Evolutionary conservation across 139 green algal genomes (phyloP), one percentile per base, ranked within the genome.

Genomic region (Monoraphidium neglectum): DNA sequence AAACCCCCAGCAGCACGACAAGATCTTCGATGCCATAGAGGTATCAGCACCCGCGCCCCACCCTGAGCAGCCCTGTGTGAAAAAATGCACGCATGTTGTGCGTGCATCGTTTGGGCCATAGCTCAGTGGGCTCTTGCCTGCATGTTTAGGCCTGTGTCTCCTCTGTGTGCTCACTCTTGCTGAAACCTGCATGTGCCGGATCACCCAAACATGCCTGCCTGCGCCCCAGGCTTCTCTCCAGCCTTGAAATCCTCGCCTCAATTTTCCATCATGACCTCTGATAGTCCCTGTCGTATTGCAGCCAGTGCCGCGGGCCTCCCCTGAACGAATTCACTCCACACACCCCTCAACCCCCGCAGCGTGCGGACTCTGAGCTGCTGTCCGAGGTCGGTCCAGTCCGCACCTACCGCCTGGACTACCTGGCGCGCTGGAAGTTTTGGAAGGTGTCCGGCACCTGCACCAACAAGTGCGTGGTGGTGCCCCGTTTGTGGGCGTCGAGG

Each of bases 401-500:
- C 3, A 74, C 53, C 70, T 87, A 77, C 77, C 68, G 69, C 8
- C 71, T 89, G 28, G 84, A 89, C 68, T 83, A 83, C 64, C 47
- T 2, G 4, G 74, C 84, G 0, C n/a, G 47, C 24, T 89, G 84
- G 84, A 70, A 49, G 40, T 89, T 89, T 61, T 89, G 80, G 84
- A 82, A 82, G 79, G 76, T 82, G 2, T 70, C 54, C 2, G 75
- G 75, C 3, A 32, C 72, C 1, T 80, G 75, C 51, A 65, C 67
- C n/a, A 74, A 77, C 77, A 77, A 68, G 68, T 76, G 43, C 4
- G 68, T 3, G 18, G 43, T 12, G 43, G 43, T n/a, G n/a, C n/a
- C n/a, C n/a, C n/a, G n/a, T n/a, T n/a, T n/a, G n/a, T n/a, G n/a
- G n/a, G n/a, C n/a, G n/a, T n/a, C n/a, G n/a, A n/a, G n/a, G n/a